These are phyloP conservation scores for Bolboschoenoplectus hybrid DNA, from an alignment of 202 grass and related monocot genomes.

Conservation along the genomic window DNA sequence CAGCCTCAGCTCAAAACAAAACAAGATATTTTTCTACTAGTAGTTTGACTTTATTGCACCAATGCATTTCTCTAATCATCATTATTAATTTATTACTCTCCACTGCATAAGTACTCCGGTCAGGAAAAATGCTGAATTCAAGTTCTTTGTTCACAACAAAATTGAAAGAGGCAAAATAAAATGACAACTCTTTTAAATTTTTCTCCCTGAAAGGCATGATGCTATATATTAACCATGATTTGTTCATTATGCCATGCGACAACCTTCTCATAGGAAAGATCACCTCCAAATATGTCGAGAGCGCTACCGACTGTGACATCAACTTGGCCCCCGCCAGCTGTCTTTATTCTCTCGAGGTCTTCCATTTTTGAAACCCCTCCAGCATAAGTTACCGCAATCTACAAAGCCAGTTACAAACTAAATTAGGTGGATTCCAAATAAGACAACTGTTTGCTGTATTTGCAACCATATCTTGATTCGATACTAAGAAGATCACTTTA, in stretches of 20 bases:
- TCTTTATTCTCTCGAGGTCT: constrained; percentile 86
- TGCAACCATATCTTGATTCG: constrained; percentile 12
- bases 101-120: neutral
- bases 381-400: constrained; percentile 89
- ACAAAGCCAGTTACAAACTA: constrained; percentile 29
- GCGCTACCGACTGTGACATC: constrained; percentile 86
- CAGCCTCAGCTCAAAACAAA: too few species aligned
- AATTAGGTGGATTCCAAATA: constrained; percentile 6
- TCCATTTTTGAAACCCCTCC: constrained; percentile 82
- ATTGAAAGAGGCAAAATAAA: neutral
- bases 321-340: constrained; percentile 62
- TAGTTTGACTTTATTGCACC: neutral
- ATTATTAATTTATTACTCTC: neutral
- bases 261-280: constrained; percentile 61
- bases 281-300: constrained; percentile 81
- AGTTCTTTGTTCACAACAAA: neutral
- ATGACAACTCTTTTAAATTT: neutral
- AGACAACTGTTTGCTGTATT: neutral
- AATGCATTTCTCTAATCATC: neutral
- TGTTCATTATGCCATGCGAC: constrained; percentile 80
- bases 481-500: neutral
- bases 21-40: neutral
- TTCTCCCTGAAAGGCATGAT: neutral
- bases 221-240: constrained; percentile 45
- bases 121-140: neutral